Base-by-base conservation (phyloP, 179 eudicot genomes). In the Pouteria campechiana region DNA sequence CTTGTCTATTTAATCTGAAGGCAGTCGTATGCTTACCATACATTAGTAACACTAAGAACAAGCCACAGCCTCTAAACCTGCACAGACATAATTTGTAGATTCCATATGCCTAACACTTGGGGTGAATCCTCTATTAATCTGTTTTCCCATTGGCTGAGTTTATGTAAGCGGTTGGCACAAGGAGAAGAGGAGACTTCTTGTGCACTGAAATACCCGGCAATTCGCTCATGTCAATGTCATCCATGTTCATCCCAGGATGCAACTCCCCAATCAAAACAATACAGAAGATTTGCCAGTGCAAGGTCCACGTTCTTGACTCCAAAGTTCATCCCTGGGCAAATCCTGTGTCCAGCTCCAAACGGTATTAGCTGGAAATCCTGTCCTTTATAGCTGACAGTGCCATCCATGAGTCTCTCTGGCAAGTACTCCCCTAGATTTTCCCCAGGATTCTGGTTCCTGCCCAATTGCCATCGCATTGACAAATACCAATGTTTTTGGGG, bases 171-270 rank as follows among this genome's bases (percentile, higher is more conserved):
- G n/a, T n/a, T n/a, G n/a, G n/a, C 36, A 63, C 38, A 47, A 64
- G 69, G 31, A 54, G 52, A 18, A 64, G 58, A 24, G 52, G 32
- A n/a, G 44, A 32, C 19, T 57, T 64, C 70, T 65, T 64, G 25
- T 64, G 70, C 64, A 64, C 42, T 3, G 58, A 21, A 21, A 64
- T 8, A 2, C 63, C 69, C 25, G 50, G 60, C 44, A 44, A 22
- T 10, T 34, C 44, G 5, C 52, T 39, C 15, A 47, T 48, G 34
- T 54, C 61, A 3, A 65, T 34, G 23, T 48, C 71, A 24, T 58
- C 51, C 15, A 4, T 41, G 13, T 41, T 48, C 52, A 48, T 34
- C 33, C 71, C 71, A 20, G 11, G 12, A 18, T 60, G 71, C 34
- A 58, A 3, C 16, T 48, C 60, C n/a, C 64, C 70, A 58, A 6